phyloP scores from a whole-genome alignment of 2,329 filamentous ascomycete species.

The Paraphaeosphaeria minitans region DNA sequence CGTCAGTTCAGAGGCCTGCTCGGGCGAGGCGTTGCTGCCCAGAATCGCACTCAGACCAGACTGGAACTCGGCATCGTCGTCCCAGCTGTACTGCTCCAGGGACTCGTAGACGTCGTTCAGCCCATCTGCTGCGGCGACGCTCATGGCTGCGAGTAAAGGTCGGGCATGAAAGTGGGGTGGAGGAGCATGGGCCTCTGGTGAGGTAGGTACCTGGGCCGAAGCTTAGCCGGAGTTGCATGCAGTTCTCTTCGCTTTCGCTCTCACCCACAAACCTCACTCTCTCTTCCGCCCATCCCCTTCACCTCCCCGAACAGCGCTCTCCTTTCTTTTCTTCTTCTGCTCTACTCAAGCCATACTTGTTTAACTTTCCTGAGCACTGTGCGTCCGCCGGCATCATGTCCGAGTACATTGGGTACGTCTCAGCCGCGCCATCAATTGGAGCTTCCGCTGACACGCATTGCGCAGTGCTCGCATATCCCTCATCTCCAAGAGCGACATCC shows the following conservation, averaged over 20 bases:
- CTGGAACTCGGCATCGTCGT: constrained; percentile 70
- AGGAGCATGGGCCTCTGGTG: constrained; percentile 1
- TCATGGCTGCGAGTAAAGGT: constrained; percentile 26
- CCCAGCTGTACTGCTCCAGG: constrained; percentile 71
- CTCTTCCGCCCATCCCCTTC: constrained; percentile 16
- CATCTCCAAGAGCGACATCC: constrained; percentile 96
- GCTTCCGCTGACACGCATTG: constrained; percentile 42
- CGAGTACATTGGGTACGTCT: constrained; percentile 64
- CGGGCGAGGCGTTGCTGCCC: constrained; percentile 60
- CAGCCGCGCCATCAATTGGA: constrained; percentile 43
- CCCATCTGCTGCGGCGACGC: constrained; percentile 27
- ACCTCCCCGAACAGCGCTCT: constrained; percentile 17
- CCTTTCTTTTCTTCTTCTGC: constrained; percentile 29
- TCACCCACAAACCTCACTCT: constrained; percentile 14
- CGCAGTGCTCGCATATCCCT: constrained; percentile 88
- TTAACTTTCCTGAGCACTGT: constrained; percentile 30
- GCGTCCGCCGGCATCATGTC: constrained; percentile 53
- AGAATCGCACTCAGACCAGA: constrained; percentile 69
- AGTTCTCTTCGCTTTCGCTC: constrained; percentile 15
- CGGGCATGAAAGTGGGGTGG: constrained; percentile 15
- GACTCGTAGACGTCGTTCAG: constrained; percentile 58
- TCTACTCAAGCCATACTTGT: constrained; percentile 22
- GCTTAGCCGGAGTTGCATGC: constrained; percentile 14
- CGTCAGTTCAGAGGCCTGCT: constrained; percentile 62
- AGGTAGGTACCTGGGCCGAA: constrained; percentile 13